phyloP scores from a whole-genome alignment of 176 grass and related monocot genomes.

The Bromus sterilis region DNA sequence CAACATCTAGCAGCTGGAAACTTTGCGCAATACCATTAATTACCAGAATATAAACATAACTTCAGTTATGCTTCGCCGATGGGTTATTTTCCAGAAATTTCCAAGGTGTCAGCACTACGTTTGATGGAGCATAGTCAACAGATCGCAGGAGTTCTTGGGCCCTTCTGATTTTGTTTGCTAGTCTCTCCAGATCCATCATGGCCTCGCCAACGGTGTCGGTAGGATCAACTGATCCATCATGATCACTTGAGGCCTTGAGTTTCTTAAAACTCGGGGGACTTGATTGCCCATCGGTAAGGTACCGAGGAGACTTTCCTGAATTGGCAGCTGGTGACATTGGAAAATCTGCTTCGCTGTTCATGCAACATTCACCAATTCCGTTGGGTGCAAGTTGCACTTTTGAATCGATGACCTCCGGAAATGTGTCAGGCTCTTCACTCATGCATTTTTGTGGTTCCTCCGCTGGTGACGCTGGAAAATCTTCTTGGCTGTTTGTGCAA shows the following conservation, averaged over 20 bases:
- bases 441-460: no score
- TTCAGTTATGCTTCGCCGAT: slow-evolving; percentile 2
- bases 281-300: background rate
- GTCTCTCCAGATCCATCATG: slow-evolving; percentile 11
- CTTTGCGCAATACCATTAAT: background rate
- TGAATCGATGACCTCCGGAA: background rate
- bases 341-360: background rate
- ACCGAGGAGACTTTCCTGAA: background rate
- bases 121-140: background rate
- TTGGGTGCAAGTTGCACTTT: background rate
- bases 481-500: background rate
- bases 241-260: slow-evolving; percentile 13
- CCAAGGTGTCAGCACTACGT: background rate
- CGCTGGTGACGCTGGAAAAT: background rate
- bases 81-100: background rate
- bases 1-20: background rate
- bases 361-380: background rate
- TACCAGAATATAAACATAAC: background rate
- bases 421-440: background rate
- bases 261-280: background rate
- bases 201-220: background rate
- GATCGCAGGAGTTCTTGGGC: background rate
- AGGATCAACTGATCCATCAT: background rate
- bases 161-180: slow-evolving; percentile 18
- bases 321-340: background rate